Evolutionary conservation across 2,329 filamentous ascomycete genomes (phyloP).

Genomic region (Verticillium longisporum): DNA sequence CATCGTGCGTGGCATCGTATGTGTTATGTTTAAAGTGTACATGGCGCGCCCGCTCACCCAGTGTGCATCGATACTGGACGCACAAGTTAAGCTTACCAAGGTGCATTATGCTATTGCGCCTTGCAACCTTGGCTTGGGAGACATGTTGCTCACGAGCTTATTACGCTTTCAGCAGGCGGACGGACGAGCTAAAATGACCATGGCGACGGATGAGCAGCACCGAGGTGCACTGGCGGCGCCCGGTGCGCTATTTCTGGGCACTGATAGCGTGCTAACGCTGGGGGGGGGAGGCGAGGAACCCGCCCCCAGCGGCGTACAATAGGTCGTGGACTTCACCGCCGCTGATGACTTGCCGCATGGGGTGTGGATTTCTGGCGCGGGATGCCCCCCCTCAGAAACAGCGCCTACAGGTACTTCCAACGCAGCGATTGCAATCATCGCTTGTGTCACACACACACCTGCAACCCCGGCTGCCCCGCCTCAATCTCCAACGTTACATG

Average conservation of each 20-base stretch:
- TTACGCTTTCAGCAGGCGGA: no score
- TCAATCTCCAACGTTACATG: background rate
- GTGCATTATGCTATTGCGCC: background rate
- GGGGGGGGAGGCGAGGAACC: no score
- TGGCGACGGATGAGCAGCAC: no score
- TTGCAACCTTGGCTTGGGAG: background rate
- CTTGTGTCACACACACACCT: background rate
- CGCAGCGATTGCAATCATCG: background rate
- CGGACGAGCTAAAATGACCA: no score
- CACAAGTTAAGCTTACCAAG: background rate
- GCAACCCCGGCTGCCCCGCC: background rate
- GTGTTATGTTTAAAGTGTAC: background rate
- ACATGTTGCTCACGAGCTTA: no score
- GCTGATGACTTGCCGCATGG: no score
- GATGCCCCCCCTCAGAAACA: background rate
- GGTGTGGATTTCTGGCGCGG: no score
- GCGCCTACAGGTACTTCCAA: no score
- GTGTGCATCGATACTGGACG: background rate
- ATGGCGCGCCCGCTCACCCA: background rate
- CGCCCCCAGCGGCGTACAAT: background rate
- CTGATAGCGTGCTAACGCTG: no score
- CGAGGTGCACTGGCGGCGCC: no score
- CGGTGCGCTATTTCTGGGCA: no score
- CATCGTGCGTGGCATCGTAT: background rate
- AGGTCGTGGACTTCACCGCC: background rate